Base-by-base conservation (phyloP, 2,329 filamentous ascomycete species). In the Penicillium paneum region DNA sequence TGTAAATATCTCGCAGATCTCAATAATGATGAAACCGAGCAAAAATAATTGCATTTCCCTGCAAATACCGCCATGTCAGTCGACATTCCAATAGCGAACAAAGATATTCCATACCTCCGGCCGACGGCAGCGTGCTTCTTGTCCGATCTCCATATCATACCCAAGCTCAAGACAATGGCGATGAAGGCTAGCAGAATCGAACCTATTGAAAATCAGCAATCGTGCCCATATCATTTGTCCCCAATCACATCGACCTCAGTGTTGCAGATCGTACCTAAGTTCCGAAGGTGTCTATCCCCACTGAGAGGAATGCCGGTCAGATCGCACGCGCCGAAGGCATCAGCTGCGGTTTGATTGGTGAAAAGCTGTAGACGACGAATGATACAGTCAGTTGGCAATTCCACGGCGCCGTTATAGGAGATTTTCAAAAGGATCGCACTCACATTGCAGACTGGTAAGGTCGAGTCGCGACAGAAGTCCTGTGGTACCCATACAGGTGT, bases 21-120 rank as follows among this genome's bases (percentile, higher is more conserved):
- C 86, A 57, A 97, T 86, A 55, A 97, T 75, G 54, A 96, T 88
- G 72, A 91, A 99, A 47, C 89, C 87, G 39, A 90, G 59, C 47
- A 99, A 83, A 76, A 99, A 97, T 32, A 97, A 68, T 80, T 99
- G 94, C 84, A 99, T 97, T 75, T 99, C 94, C 74, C 94, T 96
- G 68, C 42, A n/a, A 13, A 32, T 13, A 6, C 53, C 40, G 29
- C 8, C 24, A 12, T 5, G 52, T 67, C 31, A 69, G 64, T 44
- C 26, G 32, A 48, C 44, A 39, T 36, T 28, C 31, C 17, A 28
- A 26, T 29, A 19, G 15, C 15, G 35, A 46, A 34, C 10, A 13
- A 42, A 34, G 19, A 21, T 13, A 13, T 17, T 24, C 65, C 81
- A 58, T 77, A 95, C 91, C 91, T 89, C 78, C 94, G 82, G 56